Conservation (phyloP, 352 stramenopile species). For the Phytopythium mirpurense region DNA sequence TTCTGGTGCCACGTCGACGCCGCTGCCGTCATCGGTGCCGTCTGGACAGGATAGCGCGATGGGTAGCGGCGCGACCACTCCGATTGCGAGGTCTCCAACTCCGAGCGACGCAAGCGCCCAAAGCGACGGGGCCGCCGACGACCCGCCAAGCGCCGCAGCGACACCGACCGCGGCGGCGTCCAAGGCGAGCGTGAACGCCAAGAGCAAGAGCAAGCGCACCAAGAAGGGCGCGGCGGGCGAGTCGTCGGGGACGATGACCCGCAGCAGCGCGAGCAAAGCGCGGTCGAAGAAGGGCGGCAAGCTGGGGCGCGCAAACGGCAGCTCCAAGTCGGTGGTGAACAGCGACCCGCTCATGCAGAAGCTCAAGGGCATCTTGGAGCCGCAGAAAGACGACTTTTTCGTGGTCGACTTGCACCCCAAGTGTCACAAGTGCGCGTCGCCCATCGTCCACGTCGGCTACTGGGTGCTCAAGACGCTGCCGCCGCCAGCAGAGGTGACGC, state of each 20-base stretch:
- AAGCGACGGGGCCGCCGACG: constrained; percentile 21
- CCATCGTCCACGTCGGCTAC: constrained; percentile 83
- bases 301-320: constrained; percentile 31
- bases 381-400: constrained; percentile 99
- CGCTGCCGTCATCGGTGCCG: constrained; percentile 3
- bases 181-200: constrained; percentile 21
- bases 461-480: constrained; percentile 76
- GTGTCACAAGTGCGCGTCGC: constrained; percentile 85
- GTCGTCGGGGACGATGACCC: constrained; percentile 37
- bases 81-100: constrained; percentile 42
- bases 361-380: constrained; percentile 95
- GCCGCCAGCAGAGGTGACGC: constrained; percentile 54
- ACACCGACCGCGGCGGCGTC: constrained; percentile 19
- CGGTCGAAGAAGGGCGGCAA: constrained; percentile 58
- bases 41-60: constrained; percentile 10
- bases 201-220: constrained; percentile 70
- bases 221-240: constrained; percentile 39
- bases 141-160: constrained; percentile 8
- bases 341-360: constrained; percentile 97
- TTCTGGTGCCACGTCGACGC: not conserved
- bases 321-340: constrained; percentile 74
- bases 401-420: constrained; percentile 93
- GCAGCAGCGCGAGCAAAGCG: constrained; percentile 62
- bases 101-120: constrained; percentile 29
- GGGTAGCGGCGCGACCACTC: constrained; percentile 30